Base-by-base conservation (phyloP, 225 moss, liverwort and hornwort genomes). In the Sphagnum tenellum region DNA sequence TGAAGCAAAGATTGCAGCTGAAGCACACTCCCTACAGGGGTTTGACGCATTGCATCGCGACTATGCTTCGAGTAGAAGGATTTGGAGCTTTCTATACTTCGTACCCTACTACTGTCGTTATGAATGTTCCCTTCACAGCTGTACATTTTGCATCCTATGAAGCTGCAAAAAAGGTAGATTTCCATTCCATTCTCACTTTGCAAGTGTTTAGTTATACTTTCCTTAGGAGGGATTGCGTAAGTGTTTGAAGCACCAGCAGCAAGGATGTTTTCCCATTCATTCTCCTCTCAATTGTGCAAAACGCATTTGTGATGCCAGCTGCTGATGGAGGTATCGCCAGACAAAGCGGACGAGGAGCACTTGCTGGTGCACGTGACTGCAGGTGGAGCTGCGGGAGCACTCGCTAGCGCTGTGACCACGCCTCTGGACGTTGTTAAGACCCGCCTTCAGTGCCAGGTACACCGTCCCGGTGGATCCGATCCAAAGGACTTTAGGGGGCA, bases 1-100 rank as follows among this genome's bases (percentile, higher is more conserved):
- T 96, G 8, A 96, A 96, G 66, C 96, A 96, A 78, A 88, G 96
- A 78, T 77, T 96, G 78, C 96, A 96, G 82, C 86, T 96, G 77
- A 81, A 88, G 14, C 76, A 84, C 51, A 92, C 89, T 50, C 96
- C 96, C 2, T 96, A 96, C 69, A 63, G 56, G 3, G 96, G 96
- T 14, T 78, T 92, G 59, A 64, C 62, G 79, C 83, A 96, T 72
- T 96, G 96, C 48, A 76, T 92, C 4, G 81, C 63, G 71, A 85
- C 81, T 12, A 92, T 89, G 67, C 72, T 87, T 49, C 66, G 81
- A 61, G 86, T 86, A 10, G 96, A 96, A 60, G 96, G 96, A 10
- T 8, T 88, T 5, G 55, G 66, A 57, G 92, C 92, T 29, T 96
- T 96, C 64, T 96, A 86, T 68, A 88, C 77, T 55, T 88, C 88